phyloP scores from a whole-genome alignment of 176 grass and related monocot species.

The Phyllostachys edulis region DNA sequence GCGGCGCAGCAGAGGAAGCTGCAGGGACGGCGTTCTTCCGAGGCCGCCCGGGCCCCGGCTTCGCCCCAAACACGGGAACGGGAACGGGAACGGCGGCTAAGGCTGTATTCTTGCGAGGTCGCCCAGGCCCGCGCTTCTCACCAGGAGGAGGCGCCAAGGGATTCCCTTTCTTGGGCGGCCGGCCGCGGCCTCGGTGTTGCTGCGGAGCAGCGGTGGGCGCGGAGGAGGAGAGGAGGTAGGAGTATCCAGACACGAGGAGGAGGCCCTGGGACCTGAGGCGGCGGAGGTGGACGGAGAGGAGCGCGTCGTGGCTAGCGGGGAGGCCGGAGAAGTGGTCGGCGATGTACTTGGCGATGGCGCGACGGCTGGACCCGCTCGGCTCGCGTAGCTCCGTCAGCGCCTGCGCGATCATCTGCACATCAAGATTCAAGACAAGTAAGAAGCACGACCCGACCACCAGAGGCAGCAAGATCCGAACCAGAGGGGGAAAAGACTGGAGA shows the following conservation, averaged over 20 bases:
- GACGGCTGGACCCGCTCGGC: slow-evolving; percentile 19
- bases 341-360: slow-evolving; percentile 48
- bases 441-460: neutral
- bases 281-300: slow-evolving; percentile 52
- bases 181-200: slow-evolving; percentile 17
- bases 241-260: slow-evolving; percentile 29
- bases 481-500: neutral
- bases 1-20: neutral
- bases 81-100: neutral
- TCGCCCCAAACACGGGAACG: neutral
- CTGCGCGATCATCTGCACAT: slow-evolving; percentile 50
- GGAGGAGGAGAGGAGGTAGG: slow-evolving; percentile 26
- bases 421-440: neutral
- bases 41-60: slow-evolving; percentile 26
- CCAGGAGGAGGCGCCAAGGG: neutral
- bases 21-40: neutral
- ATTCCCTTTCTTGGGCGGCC: slow-evolving; percentile 18
- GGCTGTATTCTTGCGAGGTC: slow-evolving; percentile 31
- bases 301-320: slow-evolving; percentile 26
- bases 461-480: neutral
- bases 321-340: slow-evolving; percentile 43
- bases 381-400: slow-evolving; percentile 43
- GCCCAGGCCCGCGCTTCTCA: slow-evolving; percentile 31
- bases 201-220: neutral
- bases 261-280: slow-evolving; percentile 38